phyloP scores from a whole-genome alignment of 768 basidiomycete genomes.

The Tylopilus balloui region DNA sequence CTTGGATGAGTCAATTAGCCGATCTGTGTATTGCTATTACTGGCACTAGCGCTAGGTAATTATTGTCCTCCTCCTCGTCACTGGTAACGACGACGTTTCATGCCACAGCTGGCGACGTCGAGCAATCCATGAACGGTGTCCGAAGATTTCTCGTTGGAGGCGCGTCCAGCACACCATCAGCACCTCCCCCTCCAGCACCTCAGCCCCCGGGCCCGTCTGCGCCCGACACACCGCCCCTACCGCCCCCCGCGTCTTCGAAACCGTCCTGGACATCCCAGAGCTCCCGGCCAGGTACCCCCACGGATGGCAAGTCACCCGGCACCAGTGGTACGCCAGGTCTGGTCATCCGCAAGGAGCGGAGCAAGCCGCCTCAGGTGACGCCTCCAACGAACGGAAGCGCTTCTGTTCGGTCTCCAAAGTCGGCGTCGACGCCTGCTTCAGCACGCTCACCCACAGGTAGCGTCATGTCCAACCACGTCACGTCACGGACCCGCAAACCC shows the following conservation, averaged over 20 bases:
- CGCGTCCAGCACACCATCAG: constrained; percentile 33
- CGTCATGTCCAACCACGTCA: constrained; percentile 20
- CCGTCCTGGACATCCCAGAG: constrained; percentile 46
- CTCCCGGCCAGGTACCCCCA: constrained; percentile 32
- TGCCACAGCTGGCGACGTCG: constrained; percentile 19
- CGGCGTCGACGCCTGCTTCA: constrained; percentile 20
- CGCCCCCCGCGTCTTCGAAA: constrained; percentile 28
- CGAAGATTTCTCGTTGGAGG: constrained; percentile 56
- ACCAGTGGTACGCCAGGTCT: constrained; percentile 29
- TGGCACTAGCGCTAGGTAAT: too few relatives aligned
- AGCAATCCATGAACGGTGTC: constrained; percentile 60
- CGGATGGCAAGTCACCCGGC: constrained; percentile 17
- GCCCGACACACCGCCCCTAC: constrained; percentile 23
- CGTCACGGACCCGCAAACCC: constrained; percentile 18
- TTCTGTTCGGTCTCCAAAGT: constrained; percentile 24
- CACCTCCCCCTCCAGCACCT: constrained; percentile 17
- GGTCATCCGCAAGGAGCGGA: constrained; percentile 51
- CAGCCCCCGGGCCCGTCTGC: constrained; percentile 8
- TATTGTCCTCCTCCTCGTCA: not conserved
- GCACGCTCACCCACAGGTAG: constrained; percentile 24
- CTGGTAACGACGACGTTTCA: constrained; percentile 16
- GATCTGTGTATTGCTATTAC: too few relatives aligned
- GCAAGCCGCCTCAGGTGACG: constrained; percentile 26
- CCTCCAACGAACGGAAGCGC: constrained; percentile 23
- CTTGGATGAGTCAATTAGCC: constrained; percentile 2